These are phyloP conservation scores for Fusarium vanettenii DNA, from an alignment of 2,329 filamentous ascomycete species.

Conservation along the genomic window DNA sequence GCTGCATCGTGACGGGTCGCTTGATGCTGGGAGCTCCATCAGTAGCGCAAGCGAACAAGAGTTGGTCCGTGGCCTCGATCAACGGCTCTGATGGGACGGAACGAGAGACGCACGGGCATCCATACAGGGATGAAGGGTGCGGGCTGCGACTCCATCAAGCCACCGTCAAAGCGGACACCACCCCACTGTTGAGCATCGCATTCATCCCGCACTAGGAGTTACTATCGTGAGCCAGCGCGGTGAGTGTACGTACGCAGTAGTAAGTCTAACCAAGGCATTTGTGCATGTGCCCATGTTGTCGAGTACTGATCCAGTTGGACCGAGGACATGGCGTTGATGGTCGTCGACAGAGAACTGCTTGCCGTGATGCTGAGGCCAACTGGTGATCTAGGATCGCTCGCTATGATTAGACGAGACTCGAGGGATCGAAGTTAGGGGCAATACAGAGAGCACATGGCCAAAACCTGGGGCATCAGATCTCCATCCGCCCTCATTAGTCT, in stretches of 20 bases:
- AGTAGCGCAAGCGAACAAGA: slow-evolving; percentile 38
- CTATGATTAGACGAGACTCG: background rate
- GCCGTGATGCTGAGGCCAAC: background rate
- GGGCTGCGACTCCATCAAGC: slow-evolving; percentile 27
- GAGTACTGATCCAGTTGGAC: background rate
- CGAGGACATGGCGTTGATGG: background rate
- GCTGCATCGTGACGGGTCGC: slow-evolving; percentile 1
- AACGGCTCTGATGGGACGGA: slow-evolving; percentile 40
- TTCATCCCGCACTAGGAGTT: slow-evolving; percentile 26
- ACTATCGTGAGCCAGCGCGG: slow-evolving; percentile 12
- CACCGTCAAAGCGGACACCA: slow-evolving; percentile 28
- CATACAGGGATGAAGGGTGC: slow-evolving; percentile 40
- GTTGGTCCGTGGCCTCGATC: slow-evolving; percentile 44
- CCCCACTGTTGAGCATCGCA: slow-evolving; percentile 30
- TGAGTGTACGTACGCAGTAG: background rate
- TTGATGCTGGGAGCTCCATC: slow-evolving; percentile 4
- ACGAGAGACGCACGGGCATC: slow-evolving; percentile 37
- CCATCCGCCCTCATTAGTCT: background rate
- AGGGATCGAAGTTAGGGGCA: background rate
- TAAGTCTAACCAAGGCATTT: background rate
- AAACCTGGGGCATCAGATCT: slow-evolving; percentile 1
- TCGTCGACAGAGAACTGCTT: background rate
- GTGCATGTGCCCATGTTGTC: background rate
- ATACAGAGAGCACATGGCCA: background rate
- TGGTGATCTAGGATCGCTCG: background rate